Conservation (phyloP, 306 rosid species). For the Hippophae tibetana region DNA sequence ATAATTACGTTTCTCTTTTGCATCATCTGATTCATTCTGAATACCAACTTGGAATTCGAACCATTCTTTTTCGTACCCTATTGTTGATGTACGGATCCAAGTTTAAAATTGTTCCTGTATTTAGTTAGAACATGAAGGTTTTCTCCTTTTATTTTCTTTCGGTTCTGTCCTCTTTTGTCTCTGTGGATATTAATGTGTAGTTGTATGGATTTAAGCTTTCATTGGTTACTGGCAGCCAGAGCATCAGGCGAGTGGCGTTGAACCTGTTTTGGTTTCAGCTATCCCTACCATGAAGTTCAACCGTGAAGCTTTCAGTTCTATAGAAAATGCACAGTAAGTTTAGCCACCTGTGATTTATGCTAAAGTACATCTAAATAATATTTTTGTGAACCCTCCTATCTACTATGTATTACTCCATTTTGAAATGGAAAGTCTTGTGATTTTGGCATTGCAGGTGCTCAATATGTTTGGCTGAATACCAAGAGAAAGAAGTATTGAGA, state of each 20-base stretch:
- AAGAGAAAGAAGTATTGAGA: constrained; percentile 70
- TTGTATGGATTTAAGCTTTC: constrained; percentile 32
- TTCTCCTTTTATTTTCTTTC: constrained; percentile 1
- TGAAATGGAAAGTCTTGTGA: neutral
- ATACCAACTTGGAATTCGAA: too few species aligned
- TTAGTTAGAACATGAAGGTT: too few species aligned
- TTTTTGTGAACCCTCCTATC: neutral
- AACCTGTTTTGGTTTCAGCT: constrained; percentile 70
- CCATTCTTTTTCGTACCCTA: too few species aligned
- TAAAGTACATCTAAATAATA: neutral
- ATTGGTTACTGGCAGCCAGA: constrained; percentile 76
- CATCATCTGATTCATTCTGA: too few species aligned
- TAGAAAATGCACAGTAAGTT: constrained; percentile 82
- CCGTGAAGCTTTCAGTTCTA: constrained; percentile 68
- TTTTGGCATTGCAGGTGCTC: constrained; percentile 57
- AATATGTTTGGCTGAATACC: constrained; percentile 82
- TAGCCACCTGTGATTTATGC: constrained; percentile 6
- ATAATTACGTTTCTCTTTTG: too few species aligned
- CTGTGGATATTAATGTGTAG: constrained; percentile 11
- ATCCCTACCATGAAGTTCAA: constrained; percentile 86
- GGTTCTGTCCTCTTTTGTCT: neutral
- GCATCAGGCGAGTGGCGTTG: constrained; percentile 51
- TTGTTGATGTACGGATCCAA: too few species aligned
- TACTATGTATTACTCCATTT: too few species aligned
- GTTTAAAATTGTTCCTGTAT: too few species aligned